These are phyloP conservation scores for Dysphania ambrosioides DNA, from an alignment of 148 eudicot species.

Conservation along the genomic window DNA sequence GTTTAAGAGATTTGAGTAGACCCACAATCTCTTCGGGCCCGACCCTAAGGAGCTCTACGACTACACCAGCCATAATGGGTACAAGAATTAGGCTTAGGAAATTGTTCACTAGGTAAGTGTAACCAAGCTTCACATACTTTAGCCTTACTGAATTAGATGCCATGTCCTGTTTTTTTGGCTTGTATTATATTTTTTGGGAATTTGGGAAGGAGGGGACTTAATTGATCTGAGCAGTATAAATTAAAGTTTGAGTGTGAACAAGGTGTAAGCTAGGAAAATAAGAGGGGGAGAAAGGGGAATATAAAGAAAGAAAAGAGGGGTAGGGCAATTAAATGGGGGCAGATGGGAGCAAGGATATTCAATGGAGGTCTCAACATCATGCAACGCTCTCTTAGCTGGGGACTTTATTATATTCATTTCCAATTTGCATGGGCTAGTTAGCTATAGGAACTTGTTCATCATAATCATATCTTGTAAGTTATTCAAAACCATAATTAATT, in stretches of 20 bases:
- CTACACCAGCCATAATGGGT: conserved; percentile 38
- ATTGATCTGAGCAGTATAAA: too few species aligned
- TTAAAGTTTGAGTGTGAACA: not conserved
- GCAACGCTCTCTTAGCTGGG: conserved; percentile 62
- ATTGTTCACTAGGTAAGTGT: conserved; percentile 66
- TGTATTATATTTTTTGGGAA: not conserved
- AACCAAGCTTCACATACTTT: conserved; percentile 64
- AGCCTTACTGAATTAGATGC: conserved; percentile 42
- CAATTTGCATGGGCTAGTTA: conserved; percentile 13
- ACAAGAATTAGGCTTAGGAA: conserved; percentile 45
- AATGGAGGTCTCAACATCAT: conserved; percentile 46
- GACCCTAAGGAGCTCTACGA: conserved; percentile 37
- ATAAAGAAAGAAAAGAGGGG: conserved; percentile 17
- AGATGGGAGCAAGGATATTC: conserved; percentile 50
- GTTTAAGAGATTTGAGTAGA: conserved; percentile 29
- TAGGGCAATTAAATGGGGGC: conserved; percentile 51
- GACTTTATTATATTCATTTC: conserved; percentile 24
- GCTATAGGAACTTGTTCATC: not conserved
- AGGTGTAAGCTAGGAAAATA: not conserved
- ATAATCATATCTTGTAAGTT: not conserved
- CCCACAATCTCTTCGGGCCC: conserved; percentile 40
- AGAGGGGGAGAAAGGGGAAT: conserved; percentile 20
- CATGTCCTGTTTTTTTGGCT: not conserved
- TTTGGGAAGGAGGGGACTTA: not conserved
- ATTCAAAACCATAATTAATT: too few species aligned